Conservation (phyloP, 192 early-diverging fungal genomes). For the Coemansia sp. region DNA sequence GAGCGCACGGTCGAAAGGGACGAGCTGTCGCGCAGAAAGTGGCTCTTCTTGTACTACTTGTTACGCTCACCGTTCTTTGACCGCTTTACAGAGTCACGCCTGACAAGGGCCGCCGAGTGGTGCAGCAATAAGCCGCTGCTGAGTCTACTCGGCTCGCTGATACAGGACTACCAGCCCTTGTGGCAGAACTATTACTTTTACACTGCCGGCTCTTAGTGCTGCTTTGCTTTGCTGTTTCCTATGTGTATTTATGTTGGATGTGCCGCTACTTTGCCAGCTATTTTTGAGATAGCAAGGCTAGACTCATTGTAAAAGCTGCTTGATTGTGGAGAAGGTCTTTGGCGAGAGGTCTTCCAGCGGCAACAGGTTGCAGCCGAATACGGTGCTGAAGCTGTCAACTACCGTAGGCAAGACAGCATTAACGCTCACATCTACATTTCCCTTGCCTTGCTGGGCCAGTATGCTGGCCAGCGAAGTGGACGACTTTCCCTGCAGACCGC, state of each 20-base stretch:
- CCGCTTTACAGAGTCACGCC: constrained; percentile 61
- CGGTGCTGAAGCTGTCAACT: constrained; percentile 25
- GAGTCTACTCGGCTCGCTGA: constrained; percentile 69
- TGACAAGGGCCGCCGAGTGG: constrained; percentile 61
- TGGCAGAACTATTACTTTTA: constrained; percentile 91
- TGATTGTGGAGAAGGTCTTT: constrained; percentile 15
- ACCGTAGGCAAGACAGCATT: constrained; percentile 16
- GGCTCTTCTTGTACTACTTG: constrained; percentile 75
- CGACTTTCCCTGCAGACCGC: constrained; percentile 73
- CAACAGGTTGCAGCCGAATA: constrained; percentile 25
- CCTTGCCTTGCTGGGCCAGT: constrained; percentile 1
- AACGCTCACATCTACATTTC: constrained; percentile 1
- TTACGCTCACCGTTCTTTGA: constrained; percentile 83
- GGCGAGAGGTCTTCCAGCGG: constrained; percentile 35
- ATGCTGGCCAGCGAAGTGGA: constrained; percentile 64
- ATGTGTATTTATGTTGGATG: constrained; percentile 1
- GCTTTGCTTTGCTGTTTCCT: not conserved
- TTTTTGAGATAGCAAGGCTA: not conserved
- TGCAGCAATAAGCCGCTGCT: constrained; percentile 72
- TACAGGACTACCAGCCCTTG: constrained; percentile 83
- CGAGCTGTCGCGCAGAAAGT: constrained; percentile 68
- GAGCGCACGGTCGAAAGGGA: constrained; percentile 70
- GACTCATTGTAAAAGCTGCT: constrained; percentile 9
- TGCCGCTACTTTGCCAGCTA: not conserved
- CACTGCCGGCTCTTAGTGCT: constrained; percentile 57